Conservation (phyloP, 2,329 filamentous ascomycete genomes). For the Colletotrichum salicis region DNA sequence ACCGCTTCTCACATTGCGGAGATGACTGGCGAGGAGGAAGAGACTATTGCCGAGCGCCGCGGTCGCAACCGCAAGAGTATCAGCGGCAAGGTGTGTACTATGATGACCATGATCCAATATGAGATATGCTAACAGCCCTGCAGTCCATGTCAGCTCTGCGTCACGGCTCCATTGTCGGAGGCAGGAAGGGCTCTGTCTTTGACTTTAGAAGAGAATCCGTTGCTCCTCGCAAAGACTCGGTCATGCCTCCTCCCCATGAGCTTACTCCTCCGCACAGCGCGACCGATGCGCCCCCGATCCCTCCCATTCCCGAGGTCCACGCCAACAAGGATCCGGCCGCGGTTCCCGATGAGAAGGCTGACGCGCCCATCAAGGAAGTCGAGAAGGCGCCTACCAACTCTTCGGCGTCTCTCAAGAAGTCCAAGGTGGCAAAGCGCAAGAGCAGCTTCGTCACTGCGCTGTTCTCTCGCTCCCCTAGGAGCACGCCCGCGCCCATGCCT, state of each 20-base stretch:
- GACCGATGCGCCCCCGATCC: constrained; percentile 26
- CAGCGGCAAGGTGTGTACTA: constrained; percentile 47
- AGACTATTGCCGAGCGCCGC: constrained; percentile 34
- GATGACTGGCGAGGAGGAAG: constrained; percentile 47
- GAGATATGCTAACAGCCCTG: not conserved
- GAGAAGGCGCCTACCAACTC: constrained; percentile 18
- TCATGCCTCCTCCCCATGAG: constrained; percentile 19
- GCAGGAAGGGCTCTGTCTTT: constrained; percentile 27
- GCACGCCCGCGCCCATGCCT: constrained; percentile 8
- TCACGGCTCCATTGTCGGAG: constrained; percentile 28
- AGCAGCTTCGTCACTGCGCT: constrained; percentile 29
- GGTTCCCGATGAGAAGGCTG: constrained; percentile 12
- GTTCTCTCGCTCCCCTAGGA: constrained; percentile 26
- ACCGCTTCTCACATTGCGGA: constrained; percentile 74
- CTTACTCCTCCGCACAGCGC: constrained; percentile 32
- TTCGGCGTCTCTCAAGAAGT: constrained; percentile 12
- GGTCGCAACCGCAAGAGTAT: constrained; percentile 45
- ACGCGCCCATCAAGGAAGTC: constrained; percentile 18
- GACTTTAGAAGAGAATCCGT: constrained; percentile 28
- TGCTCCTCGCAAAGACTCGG: constrained; percentile 12
- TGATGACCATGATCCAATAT: too few species aligned
- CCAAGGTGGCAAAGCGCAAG: constrained; percentile 28
- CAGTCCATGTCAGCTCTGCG: constrained; percentile 28
- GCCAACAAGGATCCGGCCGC: not conserved
- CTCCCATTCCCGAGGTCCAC: constrained; percentile 22